Evolutionary conservation across 305 asterid species (phyloP), one percentile per base, ranked within the genome.

Genomic region (Withania somnifera): DNA sequence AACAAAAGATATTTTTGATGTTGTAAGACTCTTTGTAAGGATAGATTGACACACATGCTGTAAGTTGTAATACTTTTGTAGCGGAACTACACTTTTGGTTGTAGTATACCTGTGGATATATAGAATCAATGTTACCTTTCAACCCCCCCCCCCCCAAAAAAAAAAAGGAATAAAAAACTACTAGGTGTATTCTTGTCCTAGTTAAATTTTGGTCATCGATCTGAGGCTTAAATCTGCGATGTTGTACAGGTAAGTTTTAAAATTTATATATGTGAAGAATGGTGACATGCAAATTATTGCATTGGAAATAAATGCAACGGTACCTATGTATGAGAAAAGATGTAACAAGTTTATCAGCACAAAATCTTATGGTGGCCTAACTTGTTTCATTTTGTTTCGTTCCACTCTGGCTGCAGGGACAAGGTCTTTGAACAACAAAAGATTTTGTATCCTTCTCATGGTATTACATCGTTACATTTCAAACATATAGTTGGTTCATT

Each of bases 351-450:
- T 1, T 20, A 42, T 38, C 30, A 30, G 51, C 61, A 52, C 47
- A 24, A 11, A 40, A 45, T 67, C 36, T 50, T 50, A 14, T 11
- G n/a, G 6, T 66, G 14, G 22, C 60, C 22, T 15, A 36, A 19
- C 52, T 40, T 40, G 51, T 63, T 63, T 71, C 9, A 51, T 34
- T 22, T 14, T 50, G 8, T 22, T 32, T 10, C 2, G 36, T 77
- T 68, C 60, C 20, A 24, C 26, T 17, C 14, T 52, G 69, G 13
- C 40, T 89, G 87, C 97, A 95, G 99, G 94, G 98, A 95, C 87
- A 94, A 92, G 87, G 89, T 95, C 24, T 92, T 95, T 81, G 97
- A 90, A 83, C 93, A 93, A 24, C 98, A 93, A 85, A 93, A 92
- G 89, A 87, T 85, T 79, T 93, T 95, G 97, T 95, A 95, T 95